Percentiles rank a stretch among this genome's conserved stretches.
Conservation (phyloP, 2,329 filamentous ascomycete species). For the Penicillium sp. region DNA sequence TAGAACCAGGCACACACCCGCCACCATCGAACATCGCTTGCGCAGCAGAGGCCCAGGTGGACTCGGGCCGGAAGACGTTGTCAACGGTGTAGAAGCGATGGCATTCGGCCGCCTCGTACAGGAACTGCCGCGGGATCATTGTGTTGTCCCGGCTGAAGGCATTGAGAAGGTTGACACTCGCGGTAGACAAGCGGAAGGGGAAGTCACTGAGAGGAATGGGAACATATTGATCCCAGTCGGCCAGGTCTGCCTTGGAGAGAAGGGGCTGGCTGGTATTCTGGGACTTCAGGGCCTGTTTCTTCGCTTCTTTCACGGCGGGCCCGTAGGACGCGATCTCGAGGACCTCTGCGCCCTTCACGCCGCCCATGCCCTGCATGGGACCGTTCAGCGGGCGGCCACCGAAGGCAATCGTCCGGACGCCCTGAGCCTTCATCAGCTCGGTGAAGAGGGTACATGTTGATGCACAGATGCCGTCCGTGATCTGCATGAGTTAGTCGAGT, state of each 20-base stretch:
- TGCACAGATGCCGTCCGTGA: slow-evolving; percentile 5
- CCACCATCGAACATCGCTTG: slow-evolving; percentile 19
- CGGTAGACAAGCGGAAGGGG: background rate
- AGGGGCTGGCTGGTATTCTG: background rate
- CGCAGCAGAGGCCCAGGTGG: slow-evolving; percentile 49
- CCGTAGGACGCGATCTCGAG: too few relatives aligned
- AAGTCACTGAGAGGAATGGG: background rate
- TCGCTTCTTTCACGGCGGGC: too few relatives aligned
- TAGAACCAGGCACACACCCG: slow-evolving; percentile 5
- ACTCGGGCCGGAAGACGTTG: slow-evolving; percentile 50
- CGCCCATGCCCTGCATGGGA: slow-evolving; percentile 60
- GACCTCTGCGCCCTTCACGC: slow-evolving; percentile 57
- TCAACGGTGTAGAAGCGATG: slow-evolving; percentile 55
- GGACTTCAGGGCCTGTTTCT: too few relatives aligned
- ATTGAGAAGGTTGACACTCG: slow-evolving; percentile 39
- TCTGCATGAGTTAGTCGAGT: slow-evolving; percentile 1
- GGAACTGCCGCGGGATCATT: slow-evolving; percentile 53
- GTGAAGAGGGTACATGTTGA: slow-evolving; percentile 5
- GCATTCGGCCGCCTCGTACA: slow-evolving; percentile 58
- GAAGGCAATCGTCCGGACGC: slow-evolving; percentile 54
- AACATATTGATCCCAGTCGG: background rate
- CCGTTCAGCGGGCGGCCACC: slow-evolving; percentile 54
- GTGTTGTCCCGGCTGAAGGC: slow-evolving; percentile 40
- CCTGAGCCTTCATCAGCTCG: slow-evolving; percentile 18
- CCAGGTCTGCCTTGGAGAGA: background rate